Percentiles rank a stretch among this genome's conserved stretches.
phyloP scores from a whole-genome alignment of 176 grass and related monocot genomes.

The Carex scoparia region DNA sequence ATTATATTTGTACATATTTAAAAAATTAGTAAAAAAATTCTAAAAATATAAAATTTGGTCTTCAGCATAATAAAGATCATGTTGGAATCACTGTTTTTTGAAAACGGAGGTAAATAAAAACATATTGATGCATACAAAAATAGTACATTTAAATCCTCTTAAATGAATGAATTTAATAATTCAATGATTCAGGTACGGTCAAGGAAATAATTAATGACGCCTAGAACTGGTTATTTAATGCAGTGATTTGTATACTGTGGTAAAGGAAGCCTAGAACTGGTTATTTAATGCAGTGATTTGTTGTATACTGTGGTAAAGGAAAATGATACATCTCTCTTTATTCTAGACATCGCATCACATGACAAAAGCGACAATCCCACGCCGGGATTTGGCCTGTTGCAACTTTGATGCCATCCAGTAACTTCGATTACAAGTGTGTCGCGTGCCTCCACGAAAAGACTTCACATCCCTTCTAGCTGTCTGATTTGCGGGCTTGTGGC shows the following conservation, averaged over 20 bases:
- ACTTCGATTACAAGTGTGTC: not conserved
- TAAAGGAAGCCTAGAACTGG: too few relatives aligned
- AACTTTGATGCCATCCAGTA: not conserved
- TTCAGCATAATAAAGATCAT: too few relatives aligned
- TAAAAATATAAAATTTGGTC: too few relatives aligned
- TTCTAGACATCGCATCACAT: not conserved
- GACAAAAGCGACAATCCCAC: constrained; percentile 5
- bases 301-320: too few relatives aligned
- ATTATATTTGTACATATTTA: too few relatives aligned
- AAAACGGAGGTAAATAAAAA: too few relatives aligned
- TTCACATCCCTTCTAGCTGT: not conserved
- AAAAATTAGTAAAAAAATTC: too few relatives aligned
- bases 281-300: too few relatives aligned
- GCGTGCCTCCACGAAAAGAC: not conserved
- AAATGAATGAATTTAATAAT: not conserved
- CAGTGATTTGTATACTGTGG: not conserved
- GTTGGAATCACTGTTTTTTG: too few relatives aligned
- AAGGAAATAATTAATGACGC: not conserved
- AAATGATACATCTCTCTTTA: not conserved
- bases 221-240: not conserved
- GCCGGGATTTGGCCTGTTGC: not conserved
- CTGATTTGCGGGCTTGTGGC: too few relatives aligned
- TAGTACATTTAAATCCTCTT: too few relatives aligned
- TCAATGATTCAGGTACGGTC: not conserved
- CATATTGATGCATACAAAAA: too few relatives aligned